phyloP scores from a whole-genome alignment of 306 rosid genomes.

The Styphnolobium japonicum region DNA sequence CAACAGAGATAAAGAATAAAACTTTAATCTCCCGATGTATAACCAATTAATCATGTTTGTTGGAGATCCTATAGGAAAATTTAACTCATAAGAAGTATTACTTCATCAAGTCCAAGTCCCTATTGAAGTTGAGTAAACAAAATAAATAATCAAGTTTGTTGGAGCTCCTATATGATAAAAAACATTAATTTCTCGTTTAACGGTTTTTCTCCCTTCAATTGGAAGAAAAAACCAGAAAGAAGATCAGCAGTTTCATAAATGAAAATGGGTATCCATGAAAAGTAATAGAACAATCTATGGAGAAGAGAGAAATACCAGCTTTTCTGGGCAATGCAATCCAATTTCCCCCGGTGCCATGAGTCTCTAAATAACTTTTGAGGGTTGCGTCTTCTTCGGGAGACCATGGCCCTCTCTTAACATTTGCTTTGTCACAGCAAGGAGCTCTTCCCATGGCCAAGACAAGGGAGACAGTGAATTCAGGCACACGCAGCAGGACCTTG shows the following conservation, averaged over 20 bases:
- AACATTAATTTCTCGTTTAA: not conserved
- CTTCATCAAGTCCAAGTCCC: not conserved
- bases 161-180: not conserved
- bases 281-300: not conserved
- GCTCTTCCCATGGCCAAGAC: slow-evolving; percentile 72
- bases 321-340: slow-evolving; percentile 85
- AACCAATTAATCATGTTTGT: too few relatives aligned
- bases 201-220: not conserved
- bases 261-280: slow-evolving; percentile 5
- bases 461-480: not conserved
- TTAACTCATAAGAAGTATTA: too few relatives aligned
- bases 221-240: not conserved
- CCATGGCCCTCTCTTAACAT: slow-evolving; percentile 91
- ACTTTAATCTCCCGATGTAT: not conserved
- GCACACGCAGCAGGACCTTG: not conserved
- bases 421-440: slow-evolving; percentile 91
- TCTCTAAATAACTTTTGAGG: slow-evolving; percentile 55
- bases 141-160: not conserved
- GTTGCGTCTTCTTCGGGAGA: slow-evolving; percentile 86
- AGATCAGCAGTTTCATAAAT: not conserved
- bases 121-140: not conserved
- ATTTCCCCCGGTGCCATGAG: slow-evolving; percentile 73
- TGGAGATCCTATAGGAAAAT: too few relatives aligned
- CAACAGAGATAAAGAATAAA: not conserved
- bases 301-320: slow-evolving; percentile 63